Conservation (phyloP, 495 filamentous ascomycete genomes). For the Talaromyces nanjingensis region DNA sequence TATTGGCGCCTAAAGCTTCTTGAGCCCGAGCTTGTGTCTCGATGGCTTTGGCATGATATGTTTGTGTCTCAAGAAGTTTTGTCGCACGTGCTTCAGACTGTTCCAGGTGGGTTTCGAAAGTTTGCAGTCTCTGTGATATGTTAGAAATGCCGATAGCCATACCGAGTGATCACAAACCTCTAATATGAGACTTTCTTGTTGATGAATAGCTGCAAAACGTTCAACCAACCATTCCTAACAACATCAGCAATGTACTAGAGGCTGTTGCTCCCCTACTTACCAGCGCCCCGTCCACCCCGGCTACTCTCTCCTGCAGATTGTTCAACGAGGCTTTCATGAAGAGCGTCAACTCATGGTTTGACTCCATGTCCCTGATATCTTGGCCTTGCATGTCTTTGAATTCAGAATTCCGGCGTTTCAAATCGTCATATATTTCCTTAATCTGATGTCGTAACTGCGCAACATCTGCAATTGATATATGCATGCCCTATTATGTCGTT, state of each 20-base stretch:
- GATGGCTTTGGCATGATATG: slow-evolving; percentile 27
- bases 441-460: slow-evolving; percentile 24
- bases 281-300: slow-evolving; percentile 15
- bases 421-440: slow-evolving; percentile 26
- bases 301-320: slow-evolving; percentile 24
- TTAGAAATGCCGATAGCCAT: neutral
- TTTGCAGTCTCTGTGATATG: slow-evolving; percentile 22
- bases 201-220: slow-evolving; percentile 22
- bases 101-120: slow-evolving; percentile 28
- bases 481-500: slow-evolving; percentile 22
- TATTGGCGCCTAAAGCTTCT: slow-evolving; percentile 24
- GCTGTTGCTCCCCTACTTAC: slow-evolving; percentile 12
- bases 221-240: slow-evolving; percentile 27
- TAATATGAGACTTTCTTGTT: slow-evolving; percentile 25
- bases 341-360: slow-evolving; percentile 26
- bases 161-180: slow-evolving; percentile 20
- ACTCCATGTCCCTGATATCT: slow-evolving; percentile 19
- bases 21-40: slow-evolving; percentile 28
- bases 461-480: slow-evolving; percentile 23
- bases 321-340: slow-evolving; percentile 20
- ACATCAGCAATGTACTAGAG: slow-evolving; percentile 8
- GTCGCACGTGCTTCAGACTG: slow-evolving; percentile 28
- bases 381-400: slow-evolving; percentile 10
- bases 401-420: slow-evolving; percentile 20
- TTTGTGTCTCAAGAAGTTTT: slow-evolving; percentile 30